These are phyloP conservation scores for Penicillium psychrosexuale DNA, from an alignment of 2,329 filamentous ascomycete genomes.

Conservation along the genomic window DNA sequence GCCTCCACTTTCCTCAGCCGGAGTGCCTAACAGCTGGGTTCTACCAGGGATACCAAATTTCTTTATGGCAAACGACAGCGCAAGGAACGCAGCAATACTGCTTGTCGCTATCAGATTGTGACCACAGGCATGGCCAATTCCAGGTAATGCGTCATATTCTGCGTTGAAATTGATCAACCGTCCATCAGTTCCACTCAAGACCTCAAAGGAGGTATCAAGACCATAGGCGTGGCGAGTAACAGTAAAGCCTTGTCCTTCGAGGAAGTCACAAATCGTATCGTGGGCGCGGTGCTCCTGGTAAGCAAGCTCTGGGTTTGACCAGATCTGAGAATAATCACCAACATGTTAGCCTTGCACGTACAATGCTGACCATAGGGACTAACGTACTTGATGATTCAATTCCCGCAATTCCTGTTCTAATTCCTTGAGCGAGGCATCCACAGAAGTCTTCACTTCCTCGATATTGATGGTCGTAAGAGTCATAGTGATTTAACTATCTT, in stretches of 20 bases:
- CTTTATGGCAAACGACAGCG: constrained; percentile 46
- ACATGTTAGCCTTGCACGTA: not conserved
- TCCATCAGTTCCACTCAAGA: constrained; percentile 42
- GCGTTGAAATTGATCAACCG: constrained; percentile 39
- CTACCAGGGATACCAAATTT: constrained; percentile 39
- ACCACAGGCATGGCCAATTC: constrained; percentile 42
- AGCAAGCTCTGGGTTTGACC: constrained; percentile 51
- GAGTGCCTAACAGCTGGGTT: constrained; percentile 38
- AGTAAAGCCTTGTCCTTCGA: constrained; percentile 46
- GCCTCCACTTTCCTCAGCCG: constrained; percentile 40
- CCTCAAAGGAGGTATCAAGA: constrained; percentile 53
- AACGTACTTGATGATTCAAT: constrained; percentile 26
- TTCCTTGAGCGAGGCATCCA: constrained; percentile 19
- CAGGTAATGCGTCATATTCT: constrained; percentile 45
- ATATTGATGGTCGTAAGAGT: constrained; percentile 10
- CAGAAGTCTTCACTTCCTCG: constrained; percentile 22
- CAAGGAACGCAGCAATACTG: constrained; percentile 42
- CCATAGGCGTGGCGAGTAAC: constrained; percentile 53
- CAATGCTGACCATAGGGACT: too few species aligned
- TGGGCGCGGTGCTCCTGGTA: constrained; percentile 55
- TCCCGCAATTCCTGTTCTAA: constrained; percentile 22
- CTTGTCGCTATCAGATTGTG: constrained; percentile 41
- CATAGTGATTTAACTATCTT: constrained; percentile 10
- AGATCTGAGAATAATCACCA: constrained; percentile 32
- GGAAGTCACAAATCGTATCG: constrained; percentile 47